Evolutionary conservation across 2,329 filamentous ascomycete genomes (phyloP), one percentile per base, ranked within the genome.

Genomic region (Raffaelea arxii): DNA sequence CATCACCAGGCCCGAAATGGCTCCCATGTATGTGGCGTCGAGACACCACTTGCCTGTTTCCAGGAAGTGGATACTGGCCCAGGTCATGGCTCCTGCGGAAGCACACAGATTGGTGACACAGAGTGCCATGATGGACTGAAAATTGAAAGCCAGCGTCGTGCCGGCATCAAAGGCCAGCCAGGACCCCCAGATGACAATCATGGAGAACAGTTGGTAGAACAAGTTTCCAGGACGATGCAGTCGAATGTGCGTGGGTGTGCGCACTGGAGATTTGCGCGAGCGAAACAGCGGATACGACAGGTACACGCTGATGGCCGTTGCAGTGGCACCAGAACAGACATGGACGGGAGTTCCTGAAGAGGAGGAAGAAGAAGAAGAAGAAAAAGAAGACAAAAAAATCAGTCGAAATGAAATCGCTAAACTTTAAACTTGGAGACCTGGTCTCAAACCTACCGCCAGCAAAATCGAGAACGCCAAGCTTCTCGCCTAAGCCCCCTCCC

Each of bases 101-200:
- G 88, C 70, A 32, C 88, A 92, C 59, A 95, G 65, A 71, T 91
- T 95, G 47, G 86, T 88, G 75, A 96, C 97, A 89, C 89, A 97
- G 78, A 86, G 94, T 43, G 91, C 90, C 81, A 96, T 92, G 54
- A 84, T 82, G 45, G 92, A 91, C 55, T 91, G 85, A 44, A 97
- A 75, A 71, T 95, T 95, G 55, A 90, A 87, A 55, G 90, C 89
- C 55, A 96, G 94, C 25, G 90, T 73, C 25, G 89, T 95, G 51
- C 92, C 91, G 57, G 91, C 92, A 73, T 97, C 97, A 79, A 97
- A 97, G 44, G 90, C 92, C 53, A 97, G 75, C 92, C 92, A 97
- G 59, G 91, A 91, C 59, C 97, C 96, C 89, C 90, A 97, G 48
- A 97, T 87, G 58, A 97, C 88, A 67, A 97, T 94, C 59, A 97